Percentiles rank a stretch among this genome's conserved stretches.
Evolutionary conservation across 495 filamentous ascomycete species (phyloP).

Genomic region (Penicillium longicatenatum): DNA sequence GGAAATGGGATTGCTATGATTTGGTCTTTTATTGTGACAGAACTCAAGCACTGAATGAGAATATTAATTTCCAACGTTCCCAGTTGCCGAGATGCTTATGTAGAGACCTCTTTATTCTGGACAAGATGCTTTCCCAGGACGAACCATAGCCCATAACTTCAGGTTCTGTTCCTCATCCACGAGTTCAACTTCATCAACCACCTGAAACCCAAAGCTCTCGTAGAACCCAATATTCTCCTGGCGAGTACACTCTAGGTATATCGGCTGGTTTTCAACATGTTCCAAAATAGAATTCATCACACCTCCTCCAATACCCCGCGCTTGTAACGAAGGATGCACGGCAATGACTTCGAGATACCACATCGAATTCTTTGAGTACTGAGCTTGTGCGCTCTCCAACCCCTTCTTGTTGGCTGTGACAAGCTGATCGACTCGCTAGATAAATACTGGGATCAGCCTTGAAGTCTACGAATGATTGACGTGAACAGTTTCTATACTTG

Average conservation of each 20-base stretch:
- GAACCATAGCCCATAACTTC: conserved; percentile 34
- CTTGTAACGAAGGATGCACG: conserved; percentile 33
- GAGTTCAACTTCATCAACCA: conserved; percentile 27
- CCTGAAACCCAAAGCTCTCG: conserved; percentile 27
- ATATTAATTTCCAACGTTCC: too few relatives aligned
- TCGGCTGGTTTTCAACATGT: conserved; percentile 12
- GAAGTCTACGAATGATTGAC: background rate
- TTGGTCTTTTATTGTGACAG: background rate
- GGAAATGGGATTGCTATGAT: conserved; percentile 35
- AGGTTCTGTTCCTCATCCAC: conserved; percentile 16
- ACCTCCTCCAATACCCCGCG: conserved; percentile 24
- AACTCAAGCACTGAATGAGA: too few relatives aligned
- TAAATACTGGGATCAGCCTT: background rate
- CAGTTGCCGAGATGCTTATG: too few relatives aligned
- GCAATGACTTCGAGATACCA: conserved; percentile 37
- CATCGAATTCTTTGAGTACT: conserved; percentile 13
- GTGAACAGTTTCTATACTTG: conserved; percentile 1
- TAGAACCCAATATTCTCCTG: conserved; percentile 32
- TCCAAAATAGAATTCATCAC: conserved; percentile 23
- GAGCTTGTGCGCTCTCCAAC: conserved; percentile 8
- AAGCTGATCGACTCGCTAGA: conserved; percentile 24
- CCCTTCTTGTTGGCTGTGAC: conserved; percentile 14
- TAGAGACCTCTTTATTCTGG: background rate
- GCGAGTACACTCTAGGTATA: conserved; percentile 31
- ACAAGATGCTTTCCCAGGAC: background rate